phyloP scores from a whole-genome alignment of 2,329 filamentous ascomycete genomes.

The Fusarium metavorans region DNA sequence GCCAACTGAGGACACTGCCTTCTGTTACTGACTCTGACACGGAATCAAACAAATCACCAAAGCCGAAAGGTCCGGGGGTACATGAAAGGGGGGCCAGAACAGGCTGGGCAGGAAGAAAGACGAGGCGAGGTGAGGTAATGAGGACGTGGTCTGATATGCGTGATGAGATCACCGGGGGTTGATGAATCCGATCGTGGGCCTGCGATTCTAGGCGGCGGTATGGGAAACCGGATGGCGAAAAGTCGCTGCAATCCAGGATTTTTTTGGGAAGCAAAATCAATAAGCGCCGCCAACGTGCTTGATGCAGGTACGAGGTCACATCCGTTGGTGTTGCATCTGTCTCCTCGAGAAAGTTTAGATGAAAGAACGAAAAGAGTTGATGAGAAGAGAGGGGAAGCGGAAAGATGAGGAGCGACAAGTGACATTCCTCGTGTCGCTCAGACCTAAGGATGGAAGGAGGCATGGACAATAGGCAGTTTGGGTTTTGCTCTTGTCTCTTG shows the following conservation, averaged over 20 bases:
- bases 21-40: constrained; percentile 24
- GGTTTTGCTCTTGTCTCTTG: not conserved
- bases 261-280: constrained; percentile 2
- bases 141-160: constrained; percentile 43
- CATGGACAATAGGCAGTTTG: constrained; percentile 4
- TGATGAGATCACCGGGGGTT: constrained; percentile 39
- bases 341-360: constrained; percentile 22
- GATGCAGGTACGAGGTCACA: constrained; percentile 40
- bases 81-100: constrained; percentile 17
- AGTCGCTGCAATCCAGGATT: not conserved
- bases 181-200: constrained; percentile 5
- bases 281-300: constrained; percentile 26
- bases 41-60: constrained; percentile 33
- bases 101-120: not conserved
- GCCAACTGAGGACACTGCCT: not conserved
- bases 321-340: constrained; percentile 17
- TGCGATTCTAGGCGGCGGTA: not conserved
- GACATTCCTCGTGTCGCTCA: constrained; percentile 21
- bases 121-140: constrained; percentile 28
- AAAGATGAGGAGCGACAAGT: constrained; percentile 26
- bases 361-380: constrained; percentile 8
- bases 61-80: constrained; percentile 20
- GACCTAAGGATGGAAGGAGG: constrained; percentile 3
- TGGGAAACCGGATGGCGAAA: not conserved
- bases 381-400: not conserved